Conservation (phyloP, 2,329 filamentous ascomycete genomes). For the Amesomyces nigricolor region DNA sequence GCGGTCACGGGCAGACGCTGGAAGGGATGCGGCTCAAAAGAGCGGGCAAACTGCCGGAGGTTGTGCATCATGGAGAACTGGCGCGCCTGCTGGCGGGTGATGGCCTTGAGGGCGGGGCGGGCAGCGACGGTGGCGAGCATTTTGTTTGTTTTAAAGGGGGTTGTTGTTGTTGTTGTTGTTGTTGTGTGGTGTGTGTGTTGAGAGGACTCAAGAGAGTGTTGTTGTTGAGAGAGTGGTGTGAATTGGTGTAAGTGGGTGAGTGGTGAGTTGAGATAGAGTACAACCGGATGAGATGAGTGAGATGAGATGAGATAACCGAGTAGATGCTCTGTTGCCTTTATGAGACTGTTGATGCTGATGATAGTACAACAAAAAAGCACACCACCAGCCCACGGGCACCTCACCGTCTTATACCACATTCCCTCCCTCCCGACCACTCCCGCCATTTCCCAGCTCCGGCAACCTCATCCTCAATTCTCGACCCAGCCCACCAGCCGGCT, state of each 20-base stretch:
- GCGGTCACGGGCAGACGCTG: conserved; percentile 32
- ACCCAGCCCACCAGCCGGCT: neutral
- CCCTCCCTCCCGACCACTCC: neutral
- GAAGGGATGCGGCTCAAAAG: conserved; percentile 37
- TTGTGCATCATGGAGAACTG: conserved; percentile 33
- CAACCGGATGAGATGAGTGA: neutral
- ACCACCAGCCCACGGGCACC: neutral
- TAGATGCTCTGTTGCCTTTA: neutral
- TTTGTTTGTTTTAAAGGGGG: conserved; percentile 9
- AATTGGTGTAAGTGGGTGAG: neutral
- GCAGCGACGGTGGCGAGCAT: conserved; percentile 33
- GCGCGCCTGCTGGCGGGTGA: conserved; percentile 16
- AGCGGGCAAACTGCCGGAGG: conserved; percentile 34
- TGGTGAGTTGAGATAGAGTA: neutral
- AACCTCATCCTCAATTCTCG: neutral
- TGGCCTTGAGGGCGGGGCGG: conserved; percentile 30
- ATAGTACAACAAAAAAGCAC: neutral
- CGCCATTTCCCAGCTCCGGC: conserved; percentile 1
- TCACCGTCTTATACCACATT: neutral
- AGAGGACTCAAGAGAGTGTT: neutral
- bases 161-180: conserved; percentile 13
- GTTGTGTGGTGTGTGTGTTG: neutral
- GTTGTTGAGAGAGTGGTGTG: neutral
- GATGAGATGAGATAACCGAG: neutral
- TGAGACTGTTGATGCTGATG: neutral